These are phyloP conservation scores for Wickerhamomyces tratensis DNA, from an alignment of 805 yeast species.

Conservation along the genomic window DNA sequence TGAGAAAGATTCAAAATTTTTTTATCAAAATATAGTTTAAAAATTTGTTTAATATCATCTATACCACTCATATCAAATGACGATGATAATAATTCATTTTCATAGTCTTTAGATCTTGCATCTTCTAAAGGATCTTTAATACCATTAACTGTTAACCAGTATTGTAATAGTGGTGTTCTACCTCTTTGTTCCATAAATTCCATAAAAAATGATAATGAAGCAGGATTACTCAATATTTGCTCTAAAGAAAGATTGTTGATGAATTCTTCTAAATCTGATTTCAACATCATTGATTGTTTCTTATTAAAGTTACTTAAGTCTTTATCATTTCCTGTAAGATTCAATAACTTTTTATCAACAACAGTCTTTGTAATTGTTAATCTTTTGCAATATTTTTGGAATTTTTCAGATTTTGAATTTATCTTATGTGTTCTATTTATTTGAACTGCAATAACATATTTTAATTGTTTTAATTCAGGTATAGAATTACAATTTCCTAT, in stretches of 20 bases:
- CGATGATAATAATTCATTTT: constrained; percentile 11
- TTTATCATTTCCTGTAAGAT: constrained; percentile 8
- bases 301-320: background rate
- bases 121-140: constrained; percentile 63
- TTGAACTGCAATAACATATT: constrained; percentile 38
- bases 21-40: constrained; percentile 29
- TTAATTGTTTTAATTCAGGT: constrained; percentile 37
- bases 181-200: constrained; percentile 45
- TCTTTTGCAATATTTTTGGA: constrained; percentile 19
- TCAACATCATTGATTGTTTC: constrained; percentile 3
- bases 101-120: constrained; percentile 20
- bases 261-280: constrained; percentile 13
- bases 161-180: constrained; percentile 39
- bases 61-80: constrained; percentile 32
- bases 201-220: constrained; percentile 38
- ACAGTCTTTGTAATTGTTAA: constrained; percentile 20
- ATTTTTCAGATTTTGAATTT: constrained; percentile 19
- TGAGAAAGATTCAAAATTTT: constrained; percentile 20
- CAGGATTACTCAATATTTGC: constrained; percentile 38
- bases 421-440: constrained; percentile 27
- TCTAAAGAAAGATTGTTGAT: constrained; percentile 22
- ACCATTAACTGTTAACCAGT: constrained; percentile 59
- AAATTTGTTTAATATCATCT: constrained; percentile 45
- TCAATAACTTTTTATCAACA: constrained; percentile 20
- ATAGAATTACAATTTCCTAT: constrained; percentile 24